These are phyloP conservation scores for Zasmidium citrigriseum DNA, from an alignment of 2,329 filamentous ascomycete genomes.

Conservation along the genomic window DNA sequence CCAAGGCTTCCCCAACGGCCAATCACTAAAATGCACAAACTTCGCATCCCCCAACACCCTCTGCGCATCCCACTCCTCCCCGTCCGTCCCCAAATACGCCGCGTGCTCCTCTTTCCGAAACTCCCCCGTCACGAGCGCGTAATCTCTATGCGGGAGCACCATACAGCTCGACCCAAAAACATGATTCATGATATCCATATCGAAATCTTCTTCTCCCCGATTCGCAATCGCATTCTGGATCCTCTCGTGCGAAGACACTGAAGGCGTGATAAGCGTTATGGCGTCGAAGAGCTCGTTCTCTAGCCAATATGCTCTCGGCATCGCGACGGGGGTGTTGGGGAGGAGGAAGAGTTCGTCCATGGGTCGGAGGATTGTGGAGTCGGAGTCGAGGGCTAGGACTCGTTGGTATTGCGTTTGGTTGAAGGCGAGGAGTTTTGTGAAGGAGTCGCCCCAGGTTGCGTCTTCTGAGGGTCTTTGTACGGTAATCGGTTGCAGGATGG, in stretches of 20 bases:
- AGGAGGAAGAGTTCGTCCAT: slow-evolving; percentile 71
- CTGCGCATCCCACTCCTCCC: slow-evolving; percentile 61
- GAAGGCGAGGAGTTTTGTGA: slow-evolving; percentile 68
- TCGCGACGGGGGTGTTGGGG: slow-evolving; percentile 60
- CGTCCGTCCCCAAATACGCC: slow-evolving; percentile 49
- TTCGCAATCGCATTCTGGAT: slow-evolving; percentile 35
- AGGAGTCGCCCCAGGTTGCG: slow-evolving; percentile 63
- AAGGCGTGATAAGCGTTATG: slow-evolving; percentile 65
- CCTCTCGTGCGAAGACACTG: slow-evolving; percentile 48
- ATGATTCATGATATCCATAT: slow-evolving; percentile 69
- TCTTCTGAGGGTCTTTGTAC: slow-evolving; percentile 30
- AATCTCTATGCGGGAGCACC: slow-evolving; percentile 64
- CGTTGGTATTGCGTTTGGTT: slow-evolving; percentile 65
- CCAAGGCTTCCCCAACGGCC: slow-evolving; percentile 69
- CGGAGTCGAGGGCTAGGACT: slow-evolving; percentile 61
- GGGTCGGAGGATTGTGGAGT: slow-evolving; percentile 57
- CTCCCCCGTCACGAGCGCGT: slow-evolving; percentile 64
- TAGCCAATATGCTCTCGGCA: slow-evolving; percentile 71
- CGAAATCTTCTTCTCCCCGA: slow-evolving; percentile 48
- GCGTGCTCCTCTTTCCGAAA: slow-evolving; percentile 53
- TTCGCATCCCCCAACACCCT: slow-evolving; percentile 61
- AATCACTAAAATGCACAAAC: slow-evolving; percentile 70
- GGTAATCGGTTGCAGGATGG: slow-evolving; percentile 49
- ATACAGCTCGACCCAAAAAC: slow-evolving; percentile 60
- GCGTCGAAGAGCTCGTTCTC: slow-evolving; percentile 56